Base-by-base conservation (phyloP, 2,329 filamentous ascomycete genomes). In the Diaporthe sp. region DNA sequence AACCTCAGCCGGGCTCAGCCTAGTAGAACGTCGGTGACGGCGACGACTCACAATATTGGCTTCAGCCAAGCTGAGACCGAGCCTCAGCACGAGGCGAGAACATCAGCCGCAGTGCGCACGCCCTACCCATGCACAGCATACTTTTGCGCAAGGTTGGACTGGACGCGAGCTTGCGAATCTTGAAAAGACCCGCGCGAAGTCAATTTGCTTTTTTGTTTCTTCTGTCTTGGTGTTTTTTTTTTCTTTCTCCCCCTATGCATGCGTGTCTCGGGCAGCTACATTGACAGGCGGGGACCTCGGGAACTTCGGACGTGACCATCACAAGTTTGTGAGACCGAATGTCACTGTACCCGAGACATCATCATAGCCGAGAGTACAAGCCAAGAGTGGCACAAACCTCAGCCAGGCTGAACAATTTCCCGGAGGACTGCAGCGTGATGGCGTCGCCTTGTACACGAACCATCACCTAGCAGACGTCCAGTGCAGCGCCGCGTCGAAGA, bases 331-430 rank as follows among this genome's bases (percentile, higher is more conserved):
- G 42, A n/a, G 42, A 50, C 60, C 40, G 42, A 47, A 12, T 35
- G 28, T 50, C 17, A 50, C 60, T 33, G 19, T 50, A 35, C 61
- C 61, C 61, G 61, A 35, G 61, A 66, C 42, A 50, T 38, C 22
- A n/a, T 50, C 28, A 50, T 42, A 50, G 1, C 22, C 33, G 6
- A 12, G n/a, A 52, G 10, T 6, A 17, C 28, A 13, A n/a, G 8
- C n/a, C n/a, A n/a, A 12, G 13, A 15, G 9, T 64, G 25, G 22
- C 33, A 45, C 38, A 30, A 12, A 42, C 25, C 22, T n/a, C 38
- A 33, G 60, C 60, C 60, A 47, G 40, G 60, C 60, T 66, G 42
- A 50, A 66, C 61, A 33, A 50, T 66, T 7, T 50, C 17, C 60
- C 42, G 60, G 61, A 38, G 2, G 60, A 13, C 40, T 45, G 61